Evolutionary conservation across 805 yeast species (phyloP), one percentile per base, ranked within the genome.

Genomic region (Cephaloascus albidus): DNA sequence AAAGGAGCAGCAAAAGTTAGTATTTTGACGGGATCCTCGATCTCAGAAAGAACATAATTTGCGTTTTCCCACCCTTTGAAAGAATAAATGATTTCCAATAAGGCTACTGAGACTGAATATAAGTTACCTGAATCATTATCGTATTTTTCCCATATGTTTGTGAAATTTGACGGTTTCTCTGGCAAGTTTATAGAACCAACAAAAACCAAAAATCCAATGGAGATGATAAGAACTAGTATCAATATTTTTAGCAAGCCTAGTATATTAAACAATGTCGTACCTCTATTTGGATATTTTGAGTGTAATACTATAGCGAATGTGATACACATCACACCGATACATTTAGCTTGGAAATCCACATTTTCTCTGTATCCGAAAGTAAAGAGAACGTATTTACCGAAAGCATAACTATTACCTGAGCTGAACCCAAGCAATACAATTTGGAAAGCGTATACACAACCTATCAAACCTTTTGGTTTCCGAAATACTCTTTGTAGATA

Each of bases 11-110:
- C 79, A 3, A 73, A 58, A n/a, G 72, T 68, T 39, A 78, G 61
- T 0, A 81, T 78, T 26, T 68, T 64, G 34, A 67, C 65, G 0
- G 85, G 85, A 45, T 77, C 65, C 15, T 64, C 62, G 34, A 78
- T 68, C 47, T 78, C 85, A 43, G 71, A 69, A 38, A 78, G 56
- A 1, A 78, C 85, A 45, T 76, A 72, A 50, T 79, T 79, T 34
- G 79, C 80, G 46, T 78, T 78, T 45, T 79, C 85, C 84, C 85
- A 78, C 4, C 85, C 85, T 43, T 78, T 72, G 55, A 76, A 78
- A 1, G 84, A 76, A 49, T 77, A 78, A 12, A 79, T 73, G 18
- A 79, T 70, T 37, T 80, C 74, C 30, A 78, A 52, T 27, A 78
- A 50, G 1, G 80, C 83, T 30, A 77, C 77, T 1, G 83, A 67